These are phyloP conservation scores for Escallonia rubra DNA, from an alignment of 129 eudicot species.

Conservation along the genomic window DNA sequence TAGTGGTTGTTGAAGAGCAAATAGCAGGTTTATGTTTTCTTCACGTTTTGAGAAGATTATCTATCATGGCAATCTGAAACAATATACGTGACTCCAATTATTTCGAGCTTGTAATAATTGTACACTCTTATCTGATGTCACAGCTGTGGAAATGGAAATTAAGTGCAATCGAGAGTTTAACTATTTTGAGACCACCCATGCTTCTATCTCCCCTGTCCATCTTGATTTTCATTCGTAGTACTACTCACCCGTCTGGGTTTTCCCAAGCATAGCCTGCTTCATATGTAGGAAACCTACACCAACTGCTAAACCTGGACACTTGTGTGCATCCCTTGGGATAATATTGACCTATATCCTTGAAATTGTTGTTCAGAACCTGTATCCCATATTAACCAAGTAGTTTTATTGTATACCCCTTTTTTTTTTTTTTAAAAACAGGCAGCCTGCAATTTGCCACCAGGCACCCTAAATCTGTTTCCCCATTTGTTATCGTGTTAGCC, in stretches of 20 bases:
- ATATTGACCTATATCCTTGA: slow-evolving; percentile 20
- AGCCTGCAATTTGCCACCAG: slow-evolving; percentile 28
- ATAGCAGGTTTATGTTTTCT: too few relatives aligned
- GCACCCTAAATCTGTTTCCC: slow-evolving; percentile 1
- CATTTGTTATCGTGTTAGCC: slow-evolving; percentile 19
- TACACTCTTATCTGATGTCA: too few relatives aligned
- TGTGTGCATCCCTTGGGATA: slow-evolving; percentile 8
- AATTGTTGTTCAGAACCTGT: slow-evolving; percentile 30
- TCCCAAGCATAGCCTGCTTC: slow-evolving; percentile 4
- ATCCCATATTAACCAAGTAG: slow-evolving; percentile 32
- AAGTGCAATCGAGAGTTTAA: too few relatives aligned
- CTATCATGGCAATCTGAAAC: too few relatives aligned
- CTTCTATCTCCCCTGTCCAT: too few relatives aligned
- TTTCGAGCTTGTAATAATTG: too few relatives aligned
- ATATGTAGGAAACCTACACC: slow-evolving; percentile 32
- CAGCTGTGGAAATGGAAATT: too few relatives aligned
- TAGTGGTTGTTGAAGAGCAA: too few relatives aligned
- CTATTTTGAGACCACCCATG: too few relatives aligned
- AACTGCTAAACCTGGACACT: slow-evolving; percentile 12
- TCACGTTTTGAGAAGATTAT: too few relatives aligned
- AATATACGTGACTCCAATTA: too few relatives aligned
- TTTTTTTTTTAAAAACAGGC: slow-evolving; percentile 17
- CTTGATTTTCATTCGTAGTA: too few relatives aligned
- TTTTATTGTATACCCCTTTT: slow-evolving; percentile 12
- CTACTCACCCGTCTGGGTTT: slow-evolving; percentile 32